Evolutionary conservation across 2,329 filamentous ascomycete species (phyloP).

Genomic region (Penicillium sp.): DNA sequence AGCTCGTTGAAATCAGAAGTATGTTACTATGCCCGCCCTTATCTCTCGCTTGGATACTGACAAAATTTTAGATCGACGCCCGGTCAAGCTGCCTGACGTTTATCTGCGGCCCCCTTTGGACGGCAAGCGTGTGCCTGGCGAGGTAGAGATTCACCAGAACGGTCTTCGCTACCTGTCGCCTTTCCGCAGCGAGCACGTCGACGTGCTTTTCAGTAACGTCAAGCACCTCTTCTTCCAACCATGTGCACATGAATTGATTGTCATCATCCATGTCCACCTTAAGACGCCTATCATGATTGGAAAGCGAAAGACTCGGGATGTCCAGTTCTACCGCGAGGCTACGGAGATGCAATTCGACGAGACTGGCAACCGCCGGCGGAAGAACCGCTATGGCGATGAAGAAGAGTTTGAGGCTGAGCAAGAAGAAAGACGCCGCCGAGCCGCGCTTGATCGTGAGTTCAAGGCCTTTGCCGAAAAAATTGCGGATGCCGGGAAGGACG

Average conservation of each 20-base stretch:
- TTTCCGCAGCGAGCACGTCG: constrained; percentile 79
- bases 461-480: constrained; percentile 97
- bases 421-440: constrained; percentile 86
- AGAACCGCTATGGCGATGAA: constrained; percentile 96
- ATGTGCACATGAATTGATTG: constrained; percentile 92
- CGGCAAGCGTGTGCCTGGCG: constrained; percentile 92
- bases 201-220: constrained; percentile 96
- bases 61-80: constrained; percentile 70
- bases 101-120: constrained; percentile 95
- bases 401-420: constrained; percentile 99
- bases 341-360: constrained; percentile 99
- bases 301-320: constrained; percentile 98
- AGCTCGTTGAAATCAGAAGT: constrained; percentile 92
- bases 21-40: constrained; percentile 42
- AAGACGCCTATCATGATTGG: constrained; percentile 98
- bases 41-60: background rate
- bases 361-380: constrained; percentile 95
- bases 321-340: constrained; percentile 96
- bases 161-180: constrained; percentile 93
- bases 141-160: constrained; percentile 97
- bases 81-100: constrained; percentile 86
- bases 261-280: constrained; percentile 96
- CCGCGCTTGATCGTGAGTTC: constrained; percentile 93
- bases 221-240: constrained; percentile 99
- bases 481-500: constrained; percentile 87